Conservation (phyloP, 179 eudicot genomes). For the Beta macrorhiza region DNA sequence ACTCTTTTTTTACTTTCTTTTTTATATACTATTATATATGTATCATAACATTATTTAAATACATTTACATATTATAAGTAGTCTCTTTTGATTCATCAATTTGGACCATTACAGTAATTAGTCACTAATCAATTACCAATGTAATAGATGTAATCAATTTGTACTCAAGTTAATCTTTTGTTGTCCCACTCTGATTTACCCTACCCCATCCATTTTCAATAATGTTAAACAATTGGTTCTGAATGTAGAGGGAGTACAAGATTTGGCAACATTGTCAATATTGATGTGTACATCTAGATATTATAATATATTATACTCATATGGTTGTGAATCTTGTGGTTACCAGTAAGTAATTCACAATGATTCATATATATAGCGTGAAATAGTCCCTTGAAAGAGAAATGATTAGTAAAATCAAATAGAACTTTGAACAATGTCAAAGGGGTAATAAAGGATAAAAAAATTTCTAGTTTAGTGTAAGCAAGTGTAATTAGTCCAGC, state of each 20-base stretch:
- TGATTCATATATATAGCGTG: no score
- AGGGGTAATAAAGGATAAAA: no score
- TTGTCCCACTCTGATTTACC: neutral
- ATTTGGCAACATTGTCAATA: neutral
- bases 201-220: neutral
- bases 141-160: constrained; percentile 10
- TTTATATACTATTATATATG: neutral
- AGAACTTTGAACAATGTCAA: no score
- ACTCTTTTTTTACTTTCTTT: neutral
- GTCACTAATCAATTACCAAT: neutral
- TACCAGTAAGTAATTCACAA: no score
- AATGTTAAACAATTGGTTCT: neutral
- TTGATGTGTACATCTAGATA: neutral
- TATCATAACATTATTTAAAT: no score
- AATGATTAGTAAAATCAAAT: no score
- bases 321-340: neutral
- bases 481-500: no score
- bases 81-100: neutral
- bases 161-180: neutral
- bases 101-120: neutral
- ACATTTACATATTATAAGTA: no score
- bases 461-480: no score
- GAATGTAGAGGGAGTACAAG: neutral
- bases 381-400: no score
- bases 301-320: neutral